Base-by-base conservation (phyloP, 768 basidiomycete genomes). In the Nevesoporus exiguus region DNA sequence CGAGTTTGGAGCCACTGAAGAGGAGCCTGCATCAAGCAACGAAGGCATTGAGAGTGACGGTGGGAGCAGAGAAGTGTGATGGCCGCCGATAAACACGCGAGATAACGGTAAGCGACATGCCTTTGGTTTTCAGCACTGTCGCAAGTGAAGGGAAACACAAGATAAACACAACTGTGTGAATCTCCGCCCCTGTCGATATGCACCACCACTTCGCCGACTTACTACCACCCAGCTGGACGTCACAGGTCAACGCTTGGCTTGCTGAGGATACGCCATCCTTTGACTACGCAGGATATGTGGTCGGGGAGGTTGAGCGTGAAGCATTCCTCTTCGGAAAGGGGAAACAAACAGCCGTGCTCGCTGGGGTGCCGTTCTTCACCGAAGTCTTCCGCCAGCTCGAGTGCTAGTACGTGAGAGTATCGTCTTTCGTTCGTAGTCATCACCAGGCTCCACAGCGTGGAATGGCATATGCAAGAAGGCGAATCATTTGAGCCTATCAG, bases 201-300 rank as follows among this genome's bases (percentile, higher is more conserved):
- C 52, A 54, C 22, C 56, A 50, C 34, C 51, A 53, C 36, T 76
- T 67, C 55, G 80, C 80, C 51, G 80, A 98, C 66, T 77, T 98
- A n/a, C 80, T 98, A 10, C 94, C 96, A 30, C 91, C 93, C 0
- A 91, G 86, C 64, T 98, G 95, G 96, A 93, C 89, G 70, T 63
- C 80, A 1, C 85, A 92, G 59, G 80, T 98, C 49, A 73, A 79
- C 3, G 74, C 68, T 14, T 99, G 96, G 96, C 81, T 95, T 29
- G 82, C 82, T 8, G 96, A 99, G 73, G 96, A 98, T 66, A 90
- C 88, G 0, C 96, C 96, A 1, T 94, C 92, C 1, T 97, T 98
- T 61, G 96, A 99, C 71, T 97, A 93, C 60, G 95, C 90, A 36
- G 96, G 96, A 2, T 96, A 89, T 65, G 93, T 98, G 45, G 96